phyloP scores from a whole-genome alignment of 208 protist species.

The Leptomonas pyrrhocoris region DNA sequence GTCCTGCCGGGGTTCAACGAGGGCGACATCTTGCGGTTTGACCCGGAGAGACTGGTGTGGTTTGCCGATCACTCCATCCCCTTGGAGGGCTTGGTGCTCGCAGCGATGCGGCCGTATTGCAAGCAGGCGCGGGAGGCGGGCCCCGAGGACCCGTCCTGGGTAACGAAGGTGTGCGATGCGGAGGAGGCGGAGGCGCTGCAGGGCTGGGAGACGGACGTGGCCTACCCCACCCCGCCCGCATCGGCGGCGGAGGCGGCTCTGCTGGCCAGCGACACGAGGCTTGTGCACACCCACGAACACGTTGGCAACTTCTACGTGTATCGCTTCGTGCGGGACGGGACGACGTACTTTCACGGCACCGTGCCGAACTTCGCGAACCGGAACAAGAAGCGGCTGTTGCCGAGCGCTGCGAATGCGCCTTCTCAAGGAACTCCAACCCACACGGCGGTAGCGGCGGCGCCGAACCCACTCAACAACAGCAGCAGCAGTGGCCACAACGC shows the following conservation, averaged over 20 bases:
- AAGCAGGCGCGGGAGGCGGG: slow-evolving; percentile 68
- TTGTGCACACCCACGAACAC: slow-evolving; percentile 59
- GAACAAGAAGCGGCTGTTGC: slow-evolving; percentile 62
- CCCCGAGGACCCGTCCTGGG: slow-evolving; percentile 63
- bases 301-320: slow-evolving; percentile 83
- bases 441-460: background rate
- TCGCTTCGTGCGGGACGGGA: slow-evolving; percentile 73
- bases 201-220: slow-evolving; percentile 16
- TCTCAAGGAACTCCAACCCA: background rate
- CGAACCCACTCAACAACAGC: background rate
- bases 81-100: slow-evolving; percentile 77
- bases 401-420: background rate
- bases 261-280: slow-evolving; percentile 25
- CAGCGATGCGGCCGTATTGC: slow-evolving; percentile 78
- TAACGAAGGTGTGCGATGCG: slow-evolving; percentile 32
- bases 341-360: slow-evolving; percentile 77
- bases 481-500: slow-evolving; percentile 6
- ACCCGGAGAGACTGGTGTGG: slow-evolving; percentile 53
- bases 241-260: slow-evolving; percentile 28
- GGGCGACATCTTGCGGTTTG: slow-evolving; percentile 78
- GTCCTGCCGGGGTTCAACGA: slow-evolving; percentile 84
- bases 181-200: slow-evolving; percentile 22
- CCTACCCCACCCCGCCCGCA: slow-evolving; percentile 29
- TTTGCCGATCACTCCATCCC: slow-evolving; percentile 72
- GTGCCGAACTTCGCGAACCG: slow-evolving; percentile 86